Evolutionary conservation across 176 grass and related monocot species (phyloP).

Genomic region (Bromus sterilis): DNA sequence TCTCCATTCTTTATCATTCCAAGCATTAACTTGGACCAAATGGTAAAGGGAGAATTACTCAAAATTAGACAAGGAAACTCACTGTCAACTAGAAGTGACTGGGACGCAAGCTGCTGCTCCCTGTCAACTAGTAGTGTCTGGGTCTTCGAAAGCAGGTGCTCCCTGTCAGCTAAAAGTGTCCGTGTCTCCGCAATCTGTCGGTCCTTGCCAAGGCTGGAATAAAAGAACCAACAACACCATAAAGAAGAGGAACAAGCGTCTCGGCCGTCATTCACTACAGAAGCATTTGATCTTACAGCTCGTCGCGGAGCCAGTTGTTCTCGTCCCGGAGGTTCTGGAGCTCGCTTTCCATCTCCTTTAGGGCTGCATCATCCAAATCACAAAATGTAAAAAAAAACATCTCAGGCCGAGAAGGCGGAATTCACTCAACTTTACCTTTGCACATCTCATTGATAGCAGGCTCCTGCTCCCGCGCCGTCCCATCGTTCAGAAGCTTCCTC

Average conservation of each 20-base stretch:
- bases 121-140: neutral
- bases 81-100: neutral
- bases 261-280: neutral
- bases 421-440: conserved; percentile 22
- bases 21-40: neutral
- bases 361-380: conserved; percentile 17
- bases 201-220: conserved; percentile 29
- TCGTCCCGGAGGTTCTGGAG: conserved; percentile 32
- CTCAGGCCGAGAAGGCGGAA: neutral
- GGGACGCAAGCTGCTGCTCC: neutral
- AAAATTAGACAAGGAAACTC: neutral
- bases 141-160: conserved; percentile 1
- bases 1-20: neutral
- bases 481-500: conserved; percentile 38
- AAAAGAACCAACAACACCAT: neutral
- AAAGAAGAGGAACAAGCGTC: neutral
- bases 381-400: neutral
- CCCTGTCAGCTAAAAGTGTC: neutral
- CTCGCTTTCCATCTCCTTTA: conserved; percentile 17
- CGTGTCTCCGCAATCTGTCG: conserved; percentile 19
- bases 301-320: conserved; percentile 26
- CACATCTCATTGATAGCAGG: conserved; percentile 7
- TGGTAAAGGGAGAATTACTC: neutral
- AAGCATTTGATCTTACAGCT: conserved; percentile 40
- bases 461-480: conserved; percentile 6